These are phyloP conservation scores for Physcia stellaris DNA, from an alignment of 495 filamentous ascomycete genomes.

Conservation along the genomic window DNA sequence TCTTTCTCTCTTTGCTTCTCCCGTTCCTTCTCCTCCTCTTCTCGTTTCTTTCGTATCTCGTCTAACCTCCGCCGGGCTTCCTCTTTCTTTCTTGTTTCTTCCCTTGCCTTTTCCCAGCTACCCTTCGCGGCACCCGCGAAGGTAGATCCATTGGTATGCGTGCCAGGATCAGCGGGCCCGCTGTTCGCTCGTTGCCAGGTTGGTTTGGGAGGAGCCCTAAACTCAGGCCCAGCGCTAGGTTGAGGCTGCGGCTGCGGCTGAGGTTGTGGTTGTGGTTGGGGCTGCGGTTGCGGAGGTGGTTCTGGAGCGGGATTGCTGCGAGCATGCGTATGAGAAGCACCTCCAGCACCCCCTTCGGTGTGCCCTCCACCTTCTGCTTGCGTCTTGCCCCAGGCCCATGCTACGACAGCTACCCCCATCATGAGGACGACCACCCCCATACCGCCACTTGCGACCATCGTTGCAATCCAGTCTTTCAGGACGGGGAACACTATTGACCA, in stretches of 20 bases:
- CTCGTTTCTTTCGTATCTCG: slow-evolving; percentile 42
- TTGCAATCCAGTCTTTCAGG: slow-evolving; percentile 50
- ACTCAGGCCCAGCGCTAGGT: slow-evolving; percentile 16
- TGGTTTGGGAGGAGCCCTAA: slow-evolving; percentile 19
- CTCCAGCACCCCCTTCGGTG: slow-evolving; percentile 21
- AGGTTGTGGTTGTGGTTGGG: slow-evolving; percentile 8
- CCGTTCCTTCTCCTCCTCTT: slow-evolving; percentile 48
- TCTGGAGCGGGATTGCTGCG: slow-evolving; percentile 18
- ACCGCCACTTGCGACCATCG: slow-evolving; percentile 46
- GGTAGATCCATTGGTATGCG: slow-evolving; percentile 4
- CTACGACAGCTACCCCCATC: slow-evolving; percentile 54
- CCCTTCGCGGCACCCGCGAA: slow-evolving; percentile 26
- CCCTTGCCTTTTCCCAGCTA: slow-evolving; percentile 56
- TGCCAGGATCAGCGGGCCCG: neutral
- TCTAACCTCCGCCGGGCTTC: slow-evolving; percentile 44
- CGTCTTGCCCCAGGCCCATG: slow-evolving; percentile 59
- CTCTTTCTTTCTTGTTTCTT: slow-evolving; percentile 50
- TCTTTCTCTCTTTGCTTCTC: slow-evolving; percentile 31
- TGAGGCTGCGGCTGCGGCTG: slow-evolving; percentile 10
- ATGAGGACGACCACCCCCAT: slow-evolving; percentile 48
- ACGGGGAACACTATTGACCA: slow-evolving; percentile 56
- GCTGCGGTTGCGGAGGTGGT: slow-evolving; percentile 10
- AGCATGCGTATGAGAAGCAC: slow-evolving; percentile 23
- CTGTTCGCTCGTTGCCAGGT: slow-evolving; percentile 30
- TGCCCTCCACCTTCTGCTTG: slow-evolving; percentile 34